Conservation (phyloP, 139 green algal genomes). For the Asterochloris erici region DNA sequence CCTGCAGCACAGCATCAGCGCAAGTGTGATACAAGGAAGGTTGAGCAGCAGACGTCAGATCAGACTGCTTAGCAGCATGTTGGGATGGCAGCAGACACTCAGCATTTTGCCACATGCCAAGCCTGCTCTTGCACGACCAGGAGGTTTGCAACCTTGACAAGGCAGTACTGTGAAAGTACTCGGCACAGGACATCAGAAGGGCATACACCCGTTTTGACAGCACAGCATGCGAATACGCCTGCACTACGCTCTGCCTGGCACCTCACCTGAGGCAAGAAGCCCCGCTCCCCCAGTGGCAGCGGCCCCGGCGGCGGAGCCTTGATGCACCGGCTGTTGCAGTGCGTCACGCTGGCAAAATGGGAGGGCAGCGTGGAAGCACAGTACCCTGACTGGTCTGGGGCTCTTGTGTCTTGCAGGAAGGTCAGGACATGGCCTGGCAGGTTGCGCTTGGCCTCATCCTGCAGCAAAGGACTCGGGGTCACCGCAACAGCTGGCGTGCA, state of each 20-base stretch:
- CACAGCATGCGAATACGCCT: no score
- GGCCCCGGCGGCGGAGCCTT: slow-evolving; percentile 47
- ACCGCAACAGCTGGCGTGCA: no score
- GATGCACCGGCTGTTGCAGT: slow-evolving; percentile 39
- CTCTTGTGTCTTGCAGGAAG: slow-evolving; percentile 41
- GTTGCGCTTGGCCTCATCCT: slow-evolving; percentile 72
- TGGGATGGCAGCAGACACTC: no score
- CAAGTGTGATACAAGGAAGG: no score
- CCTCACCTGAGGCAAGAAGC: slow-evolving; percentile 56
- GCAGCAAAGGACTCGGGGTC: not conserved
- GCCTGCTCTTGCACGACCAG: no score
- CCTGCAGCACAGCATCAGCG: not conserved
- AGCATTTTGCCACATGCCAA: no score
- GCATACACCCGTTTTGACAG: not conserved
- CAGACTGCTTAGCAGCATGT: no score
- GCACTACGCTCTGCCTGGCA: no score
- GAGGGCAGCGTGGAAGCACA: slow-evolving; percentile 69
- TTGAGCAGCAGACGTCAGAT: no score
- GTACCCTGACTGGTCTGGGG: slow-evolving; percentile 46
- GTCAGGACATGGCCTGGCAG: slow-evolving; percentile 67
- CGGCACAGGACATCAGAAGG: not conserved
- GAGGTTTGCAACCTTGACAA: not conserved
- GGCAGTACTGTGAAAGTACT: not conserved
- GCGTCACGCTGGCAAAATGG: slow-evolving; percentile 34
- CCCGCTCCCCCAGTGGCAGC: slow-evolving; percentile 52